Conservation (phyloP, 805 yeast genomes). For the Candida yuanshanica region DNA sequence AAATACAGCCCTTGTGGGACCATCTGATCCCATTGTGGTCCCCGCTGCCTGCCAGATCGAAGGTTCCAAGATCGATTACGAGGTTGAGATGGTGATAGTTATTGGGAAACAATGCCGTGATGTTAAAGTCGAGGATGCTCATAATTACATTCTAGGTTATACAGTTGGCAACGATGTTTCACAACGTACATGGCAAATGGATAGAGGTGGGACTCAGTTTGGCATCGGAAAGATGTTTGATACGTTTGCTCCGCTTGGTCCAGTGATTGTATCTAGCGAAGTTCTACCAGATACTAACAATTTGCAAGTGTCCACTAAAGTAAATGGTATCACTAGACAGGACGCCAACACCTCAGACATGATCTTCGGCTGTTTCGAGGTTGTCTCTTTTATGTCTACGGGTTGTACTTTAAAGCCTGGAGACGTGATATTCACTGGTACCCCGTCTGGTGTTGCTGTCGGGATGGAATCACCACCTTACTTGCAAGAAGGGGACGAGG, state of each 20-base stretch:
- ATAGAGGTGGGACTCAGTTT: constrained; percentile 48
- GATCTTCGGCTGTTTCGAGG: constrained; percentile 39
- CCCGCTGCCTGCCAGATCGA: constrained; percentile 33
- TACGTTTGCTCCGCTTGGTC: constrained; percentile 52
- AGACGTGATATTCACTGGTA: constrained; percentile 50
- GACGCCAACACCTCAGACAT: constrained; percentile 40
- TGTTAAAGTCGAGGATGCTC: constrained; percentile 37
- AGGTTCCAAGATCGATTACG: constrained; percentile 39
- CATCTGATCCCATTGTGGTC: constrained; percentile 36
- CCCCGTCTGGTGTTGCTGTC: constrained; percentile 51
- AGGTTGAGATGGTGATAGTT: constrained; percentile 46
- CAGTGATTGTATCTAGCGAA: constrained; percentile 34
- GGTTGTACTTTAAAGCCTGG: constrained; percentile 51
- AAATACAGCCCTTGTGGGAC: constrained; percentile 37
- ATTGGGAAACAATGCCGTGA: constrained; percentile 42
- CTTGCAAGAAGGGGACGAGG: constrained; percentile 39
- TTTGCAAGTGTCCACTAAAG: constrained; percentile 33
- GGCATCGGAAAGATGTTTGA: constrained; percentile 47
- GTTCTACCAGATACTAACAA: constrained; percentile 19
- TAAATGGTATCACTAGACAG: constrained; percentile 46
- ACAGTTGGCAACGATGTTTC: constrained; percentile 50
- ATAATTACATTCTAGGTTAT: constrained; percentile 43
- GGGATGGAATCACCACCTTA: constrained; percentile 38
- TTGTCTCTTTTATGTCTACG: constrained; percentile 42
- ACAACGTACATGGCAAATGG: constrained; percentile 47